Base-by-base conservation (phyloP, 495 filamentous ascomycete genomes). In the Amphirosellinia nigrospora region DNA sequence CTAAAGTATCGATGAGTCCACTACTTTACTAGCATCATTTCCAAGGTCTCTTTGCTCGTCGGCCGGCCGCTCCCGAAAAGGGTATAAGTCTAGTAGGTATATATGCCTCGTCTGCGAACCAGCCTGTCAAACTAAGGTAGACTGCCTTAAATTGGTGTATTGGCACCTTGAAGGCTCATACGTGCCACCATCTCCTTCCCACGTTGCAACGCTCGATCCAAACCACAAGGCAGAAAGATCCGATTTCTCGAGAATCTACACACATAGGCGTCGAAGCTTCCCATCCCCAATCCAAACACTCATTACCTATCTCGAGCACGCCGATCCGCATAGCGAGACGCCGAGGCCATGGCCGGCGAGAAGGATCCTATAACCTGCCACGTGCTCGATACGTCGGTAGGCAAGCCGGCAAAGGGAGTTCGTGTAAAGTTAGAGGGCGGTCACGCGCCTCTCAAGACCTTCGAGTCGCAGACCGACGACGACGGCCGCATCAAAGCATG, bases 401-500 rank as follows among this genome's bases (percentile, higher is more conserved):
- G 89, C 71, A 82, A 82, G 64, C 92, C 92, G 60, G 92, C 93
- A 43, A 87, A 88, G 43, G 90, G 91, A 69, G 92, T 97, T 78
- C 91, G 89, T 79, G 93, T 96, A 79, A 90, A 90, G 76, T 80
- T 91, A 34, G 86, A 89, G 48, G 92, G 92, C 48, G 87, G 84
- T 11, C 90, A 91, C 36, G 88, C 87, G 36, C 75, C 82, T 32
- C 82, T 82, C 62, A 92, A 90, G 81, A 87, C 84, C 50, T 86
- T 86, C 66, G 82, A 85, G 70, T 90, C 88, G 32, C 84, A 80
- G 9, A 98, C 96, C 66, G 91, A 97, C 82, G 82, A 87, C 71
- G 96, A 99, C 82, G 96, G 96, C 69, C 90, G 96, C 63, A 89
- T 99, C 73, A 88, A 88, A 28, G 83, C 83, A 52, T 99, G 96